These are phyloP conservation scores for Clavispora carvajalis DNA, from an alignment of 805 yeast genomes.

Conservation along the genomic window DNA sequence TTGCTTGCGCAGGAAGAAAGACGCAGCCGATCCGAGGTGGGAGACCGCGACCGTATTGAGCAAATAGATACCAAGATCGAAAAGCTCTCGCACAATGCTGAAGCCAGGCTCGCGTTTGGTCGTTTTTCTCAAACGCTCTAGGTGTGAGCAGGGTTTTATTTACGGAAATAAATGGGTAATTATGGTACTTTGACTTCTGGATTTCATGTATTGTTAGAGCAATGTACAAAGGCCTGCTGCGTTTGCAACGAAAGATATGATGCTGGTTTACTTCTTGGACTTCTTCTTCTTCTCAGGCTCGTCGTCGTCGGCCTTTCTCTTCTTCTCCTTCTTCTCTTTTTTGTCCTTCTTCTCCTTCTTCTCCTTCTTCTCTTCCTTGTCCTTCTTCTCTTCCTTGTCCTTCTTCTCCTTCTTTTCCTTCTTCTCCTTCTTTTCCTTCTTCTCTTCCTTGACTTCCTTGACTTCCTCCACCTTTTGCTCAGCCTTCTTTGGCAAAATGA, in stretches of 20 bases:
- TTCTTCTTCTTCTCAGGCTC: conserved; percentile 48
- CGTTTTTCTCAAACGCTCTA: neutral
- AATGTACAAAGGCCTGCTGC: conserved; percentile 4
- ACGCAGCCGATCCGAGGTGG: neutral
- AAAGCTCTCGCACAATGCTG: conserved; percentile 1
- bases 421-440: conserved; percentile 40
- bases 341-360: conserved; percentile 58
- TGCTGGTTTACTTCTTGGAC: conserved; percentile 30
- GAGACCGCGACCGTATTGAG: conserved; percentile 2
- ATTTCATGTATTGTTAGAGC: conserved; percentile 6
- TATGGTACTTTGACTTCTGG: too few species aligned
- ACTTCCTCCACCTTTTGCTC: conserved; percentile 35
- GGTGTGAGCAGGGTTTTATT: neutral
- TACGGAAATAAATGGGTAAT: neutral
- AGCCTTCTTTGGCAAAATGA: conserved; percentile 46
- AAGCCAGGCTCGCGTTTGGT: neutral
- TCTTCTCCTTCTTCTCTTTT: conserved; percentile 38
- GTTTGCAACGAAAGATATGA: conserved; percentile 6
- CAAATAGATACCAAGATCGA: conserved; percentile 3
- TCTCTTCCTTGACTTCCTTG: conserved; percentile 22
- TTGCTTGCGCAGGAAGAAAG: conserved; percentile 8
- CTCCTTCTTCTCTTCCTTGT: conserved; percentile 52
- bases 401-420: conserved; percentile 33
- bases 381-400: conserved; percentile 53
- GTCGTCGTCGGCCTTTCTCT: conserved; percentile 30